Conservation (phyloP, 345 rosid species). For the Brassica nigra region DNA sequence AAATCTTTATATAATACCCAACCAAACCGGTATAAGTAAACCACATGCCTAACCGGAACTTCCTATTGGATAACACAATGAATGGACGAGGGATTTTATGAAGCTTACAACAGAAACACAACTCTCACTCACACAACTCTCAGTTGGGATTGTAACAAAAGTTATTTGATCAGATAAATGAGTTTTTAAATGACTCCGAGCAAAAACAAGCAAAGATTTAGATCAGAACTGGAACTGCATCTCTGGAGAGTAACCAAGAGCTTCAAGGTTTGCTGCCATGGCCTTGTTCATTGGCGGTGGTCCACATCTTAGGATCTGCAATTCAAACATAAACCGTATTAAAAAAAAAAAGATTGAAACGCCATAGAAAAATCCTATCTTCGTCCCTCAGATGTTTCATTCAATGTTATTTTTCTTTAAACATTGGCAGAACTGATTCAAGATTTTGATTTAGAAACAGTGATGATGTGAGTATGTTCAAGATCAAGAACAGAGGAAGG, state of each 20-base stretch:
- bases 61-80: background rate
- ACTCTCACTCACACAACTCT: slow-evolving; percentile 26
- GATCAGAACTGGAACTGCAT: slow-evolving; percentile 96
- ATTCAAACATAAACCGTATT: background rate
- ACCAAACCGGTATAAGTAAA: slow-evolving; percentile 3
- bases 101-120: slow-evolving; percentile 8
- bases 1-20: background rate
- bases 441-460: background rate
- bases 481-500: slow-evolving; percentile 7
- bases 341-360: background rate
- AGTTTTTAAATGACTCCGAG: background rate
- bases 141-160: slow-evolving; percentile 16
- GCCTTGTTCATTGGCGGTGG: slow-evolving; percentile 99
- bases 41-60: background rate
- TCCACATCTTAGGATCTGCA: slow-evolving; percentile 87
- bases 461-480: background rate
- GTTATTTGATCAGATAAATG: slow-evolving; percentile 25
- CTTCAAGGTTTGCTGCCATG: slow-evolving; percentile 86
- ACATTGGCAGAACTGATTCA: background rate
- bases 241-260: slow-evolving; percentile 69
- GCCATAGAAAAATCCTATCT: background rate
- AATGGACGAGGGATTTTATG: background rate
- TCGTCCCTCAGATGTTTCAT: background rate
- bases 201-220: slow-evolving; percentile 10
- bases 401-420: slow-evolving; percentile 5